Base-by-base conservation (phyloP, 768 basidiomycete species). In the Wakefieldia striispora region DNA sequence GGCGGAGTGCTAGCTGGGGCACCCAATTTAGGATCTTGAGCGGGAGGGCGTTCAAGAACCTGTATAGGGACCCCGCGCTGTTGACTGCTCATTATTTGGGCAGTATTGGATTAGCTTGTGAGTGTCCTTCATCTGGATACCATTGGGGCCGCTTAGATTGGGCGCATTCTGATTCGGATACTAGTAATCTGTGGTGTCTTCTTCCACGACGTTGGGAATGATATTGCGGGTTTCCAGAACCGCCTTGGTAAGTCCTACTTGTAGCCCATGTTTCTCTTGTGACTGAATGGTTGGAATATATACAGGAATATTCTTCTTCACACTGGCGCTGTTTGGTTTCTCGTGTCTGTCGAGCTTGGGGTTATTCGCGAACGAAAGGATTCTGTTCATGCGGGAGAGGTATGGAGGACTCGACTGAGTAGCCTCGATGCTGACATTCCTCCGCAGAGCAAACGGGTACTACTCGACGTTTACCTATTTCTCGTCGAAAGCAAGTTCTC, bases 371-470 rank as follows among this genome's bases (percentile, higher is more conserved):
- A 93, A 91, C 57, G 97, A 99, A 63, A 81, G 97, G 38, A 85
- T 98, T 50, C 70, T 99, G 42, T 99, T 98, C 74, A 97, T 97
- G 83, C 85, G 97, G n/a, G 97, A 99, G 70, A 79, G 95, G 90
- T 95, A 54, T 37, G 78, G 60, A 2, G 24, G 19, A 35, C 47
- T 4, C 17, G 23, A 36, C 19, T 23, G 16, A 37, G 29, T 34
- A 24, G 14, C 36, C 8, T 43, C 2, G 31, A 12, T 29, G 23
- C 20, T 47, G 29, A 64, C 11, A 4, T 38, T 11, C 1, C n/a
- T 42, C 37, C 46, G 35, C 66, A 95, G 93, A 55, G 84, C 94
- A 2, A 99, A 99, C 59, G 97, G 97, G 12, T 99, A 99, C 69
- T 99, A 99, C 68, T 91, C 93, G 0, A 88, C 97, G 1, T 86